Evolutionary conservation across 306 rosid species (phyloP), one percentile per base, ranked within the genome.

Genomic region (Dalbergia cochinchinensis): DNA sequence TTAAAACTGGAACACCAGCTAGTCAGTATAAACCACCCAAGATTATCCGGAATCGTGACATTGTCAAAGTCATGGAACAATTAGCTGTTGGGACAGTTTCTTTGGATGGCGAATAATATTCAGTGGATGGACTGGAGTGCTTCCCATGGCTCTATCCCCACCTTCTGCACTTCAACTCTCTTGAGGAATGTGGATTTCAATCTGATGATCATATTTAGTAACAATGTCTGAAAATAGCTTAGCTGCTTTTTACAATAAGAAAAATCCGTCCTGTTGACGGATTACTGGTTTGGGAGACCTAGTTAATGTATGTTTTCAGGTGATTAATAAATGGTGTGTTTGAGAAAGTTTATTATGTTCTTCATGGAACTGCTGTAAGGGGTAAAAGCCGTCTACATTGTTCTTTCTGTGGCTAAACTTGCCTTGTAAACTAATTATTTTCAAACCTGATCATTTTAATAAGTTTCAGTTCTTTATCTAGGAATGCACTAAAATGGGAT

Each of bases 11-110:
- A 75, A 48, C 92, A 47, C 83, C 94, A 34, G 91, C 92, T 55
- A 82, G 90, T 80, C 94, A 85, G 73, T 91, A 88, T 80, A 91
- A 89, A 42, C 94, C 92, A 2, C 91, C 92, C 31, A 91, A 86
- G 90, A 86, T 91, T 69, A 78, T 92, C 71, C 59, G 90, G 78
- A 88, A 80, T 72, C 81, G 44, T 48, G 87, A 88, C 63, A 71
- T 78, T 62, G 89, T 76, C 57, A 48, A 41, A 22, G 65, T 86
- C 70, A 76, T 89, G 76, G 84, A 84, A 87, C 73, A 80, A 8
- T 80, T 61, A 26, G 77, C 81, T 77, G 63, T 78, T 19, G 70
- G 73, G 51, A 59, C 73, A 11, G 31, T 86, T 31, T 74, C 74
- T 41, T 53, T 50, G 71, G 86, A 83, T 68, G 82, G 18, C 63